Percentiles rank a stretch among this genome's conserved stretches.
These are phyloP conservation scores for Stentor coeruleus DNA, from an alignment of 73 alveolate genomes.

Conservation along the genomic window DNA sequence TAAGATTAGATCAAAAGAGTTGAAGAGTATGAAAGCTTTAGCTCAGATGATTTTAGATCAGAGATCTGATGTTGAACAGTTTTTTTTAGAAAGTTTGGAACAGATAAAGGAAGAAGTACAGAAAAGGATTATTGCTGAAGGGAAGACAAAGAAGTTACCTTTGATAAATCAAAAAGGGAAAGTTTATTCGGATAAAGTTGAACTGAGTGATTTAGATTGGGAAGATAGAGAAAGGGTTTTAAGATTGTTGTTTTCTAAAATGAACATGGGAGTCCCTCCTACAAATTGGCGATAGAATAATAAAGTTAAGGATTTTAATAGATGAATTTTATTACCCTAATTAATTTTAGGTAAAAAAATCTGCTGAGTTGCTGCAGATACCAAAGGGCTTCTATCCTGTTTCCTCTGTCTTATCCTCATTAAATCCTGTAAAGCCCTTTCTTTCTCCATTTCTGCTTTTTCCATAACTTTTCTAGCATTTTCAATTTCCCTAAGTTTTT, in stretches of 20 bases:
- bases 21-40: slow-evolving; percentile 61
- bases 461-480: slow-evolving; percentile 8
- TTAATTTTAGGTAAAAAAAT: background rate
- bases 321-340: too few species aligned
- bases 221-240: slow-evolving; percentile 80
- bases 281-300: slow-evolving; percentile 80
- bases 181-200: slow-evolving; percentile 67
- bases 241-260: slow-evolving; percentile 70
- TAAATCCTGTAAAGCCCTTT: background rate
- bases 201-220: slow-evolving; percentile 73
- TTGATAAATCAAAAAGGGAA: slow-evolving; percentile 24
- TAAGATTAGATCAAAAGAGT: slow-evolving; percentile 62
- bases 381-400: background rate
- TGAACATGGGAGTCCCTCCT: slow-evolving; percentile 83
- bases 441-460: slow-evolving; percentile 1
- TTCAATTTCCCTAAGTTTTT: background rate
- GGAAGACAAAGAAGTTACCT: slow-evolving; percentile 48
- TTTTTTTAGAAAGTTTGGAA: slow-evolving; percentile 76
- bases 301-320: too few species aligned
- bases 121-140: slow-evolving; percentile 50
- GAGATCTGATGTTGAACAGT: slow-evolving; percentile 83
- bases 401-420: background rate
- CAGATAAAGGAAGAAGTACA: slow-evolving; percentile 76
- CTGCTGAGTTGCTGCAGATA: background rate
- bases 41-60: slow-evolving; percentile 82